phyloP scores from a whole-genome alignment of 2,329 filamentous ascomycete species.

The Bipolaris victoriae region DNA sequence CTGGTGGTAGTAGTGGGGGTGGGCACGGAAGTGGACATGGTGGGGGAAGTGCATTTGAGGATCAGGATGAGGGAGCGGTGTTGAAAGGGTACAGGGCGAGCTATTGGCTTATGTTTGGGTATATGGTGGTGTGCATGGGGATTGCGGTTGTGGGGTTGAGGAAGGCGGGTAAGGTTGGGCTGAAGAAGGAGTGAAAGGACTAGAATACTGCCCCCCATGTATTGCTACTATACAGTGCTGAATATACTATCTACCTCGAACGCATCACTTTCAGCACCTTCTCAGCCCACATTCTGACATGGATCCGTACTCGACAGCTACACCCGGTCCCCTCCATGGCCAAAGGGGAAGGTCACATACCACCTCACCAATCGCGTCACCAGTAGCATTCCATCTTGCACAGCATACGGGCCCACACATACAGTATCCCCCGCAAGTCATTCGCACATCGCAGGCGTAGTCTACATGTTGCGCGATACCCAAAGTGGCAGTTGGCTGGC shows the following conservation, averaged over 20 bases:
- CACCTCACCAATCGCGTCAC: slow-evolving; percentile 3
- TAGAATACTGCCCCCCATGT: no score
- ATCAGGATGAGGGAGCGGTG: slow-evolving; percentile 13
- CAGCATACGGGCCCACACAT: neutral
- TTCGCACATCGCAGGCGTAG: neutral
- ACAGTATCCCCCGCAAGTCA: neutral
- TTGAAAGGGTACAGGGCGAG: slow-evolving; percentile 32
- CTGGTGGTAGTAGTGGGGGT: slow-evolving; percentile 2
- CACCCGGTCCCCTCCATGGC: slow-evolving; percentile 2
- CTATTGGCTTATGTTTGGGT: slow-evolving; percentile 38
- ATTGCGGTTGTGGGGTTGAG: slow-evolving; percentile 34
- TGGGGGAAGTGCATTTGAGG: slow-evolving; percentile 8
- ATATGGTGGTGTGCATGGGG: slow-evolving; percentile 29
- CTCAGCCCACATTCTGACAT: no score
- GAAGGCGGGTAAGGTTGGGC: slow-evolving; percentile 33
- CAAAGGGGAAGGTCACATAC: slow-evolving; percentile 12
- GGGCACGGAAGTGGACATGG: slow-evolving; percentile 15
- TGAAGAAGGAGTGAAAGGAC: slow-evolving; percentile 33
- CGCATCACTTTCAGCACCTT: neutral
- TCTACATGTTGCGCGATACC: slow-evolving; percentile 11
- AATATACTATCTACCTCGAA: neutral
- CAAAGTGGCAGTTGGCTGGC: slow-evolving; percentile 22
- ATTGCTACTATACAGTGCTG: no score
- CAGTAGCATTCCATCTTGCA: neutral
- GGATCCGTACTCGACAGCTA: neutral